Conservation (phyloP, 148 eudicot species). For the Spergularia bocconei region DNA sequence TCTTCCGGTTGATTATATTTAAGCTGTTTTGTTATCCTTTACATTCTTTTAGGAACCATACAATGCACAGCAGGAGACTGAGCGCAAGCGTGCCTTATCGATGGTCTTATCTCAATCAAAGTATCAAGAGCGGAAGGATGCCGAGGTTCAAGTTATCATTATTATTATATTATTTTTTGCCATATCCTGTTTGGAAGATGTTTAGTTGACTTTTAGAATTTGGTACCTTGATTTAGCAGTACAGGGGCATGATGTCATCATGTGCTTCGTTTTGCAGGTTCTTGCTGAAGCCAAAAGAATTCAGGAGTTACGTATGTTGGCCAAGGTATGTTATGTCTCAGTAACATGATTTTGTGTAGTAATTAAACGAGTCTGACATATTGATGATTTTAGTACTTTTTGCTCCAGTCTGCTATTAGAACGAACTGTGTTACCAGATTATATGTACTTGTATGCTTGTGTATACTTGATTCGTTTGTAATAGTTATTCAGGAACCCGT, state of each 20-base stretch:
- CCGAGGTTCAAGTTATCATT: constrained; percentile 51
- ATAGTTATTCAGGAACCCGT: background rate
- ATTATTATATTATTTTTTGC: constrained; percentile 4
- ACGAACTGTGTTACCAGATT: background rate
- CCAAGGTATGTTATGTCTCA: constrained; percentile 46
- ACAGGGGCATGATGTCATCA: background rate
- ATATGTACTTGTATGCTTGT: background rate
- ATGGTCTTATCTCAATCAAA: constrained; percentile 94
- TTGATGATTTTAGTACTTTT: background rate
- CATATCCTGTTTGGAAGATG: background rate
- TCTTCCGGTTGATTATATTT: background rate
- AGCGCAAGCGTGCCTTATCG: constrained; percentile 83
- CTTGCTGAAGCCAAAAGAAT: constrained; percentile 94
- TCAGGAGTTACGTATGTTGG: constrained; percentile 59
- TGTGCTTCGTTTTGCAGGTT: constrained; percentile 41
- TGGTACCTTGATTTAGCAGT: background rate
- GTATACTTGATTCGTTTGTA: background rate
- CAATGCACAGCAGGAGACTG: constrained; percentile 76
- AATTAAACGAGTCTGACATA: background rate
- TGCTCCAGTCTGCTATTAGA: background rate
- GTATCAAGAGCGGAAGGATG: constrained; percentile 92
- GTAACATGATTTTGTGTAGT: background rate
- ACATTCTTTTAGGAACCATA: constrained; percentile 62
- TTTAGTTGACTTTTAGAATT: constrained; percentile 6
- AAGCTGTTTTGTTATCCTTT: background rate